A percentile compares a stretch with the other conserved stretches of the same genome.
phyloP scores from a whole-genome alignment of 371 early-diverging fungal genomes.

The Conidiobolus incongruus region DNA sequence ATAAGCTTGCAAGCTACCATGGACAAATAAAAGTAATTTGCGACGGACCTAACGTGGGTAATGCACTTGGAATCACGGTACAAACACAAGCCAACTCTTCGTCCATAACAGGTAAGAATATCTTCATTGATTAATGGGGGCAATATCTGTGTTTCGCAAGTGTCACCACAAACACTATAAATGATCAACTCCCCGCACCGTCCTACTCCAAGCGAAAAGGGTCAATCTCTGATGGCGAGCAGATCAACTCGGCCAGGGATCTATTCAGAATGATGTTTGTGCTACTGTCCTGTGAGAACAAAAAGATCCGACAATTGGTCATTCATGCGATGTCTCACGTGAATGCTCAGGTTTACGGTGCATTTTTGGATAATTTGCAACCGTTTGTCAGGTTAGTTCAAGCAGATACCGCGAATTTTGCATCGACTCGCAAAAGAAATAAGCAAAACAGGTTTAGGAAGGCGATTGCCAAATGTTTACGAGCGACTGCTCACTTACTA shows the following conservation, averaged over 20 bases:
- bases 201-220: conserved; percentile 18
- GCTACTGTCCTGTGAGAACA: conserved; percentile 43
- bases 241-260: conserved; percentile 28
- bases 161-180: conserved; percentile 22
- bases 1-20: too few species aligned
- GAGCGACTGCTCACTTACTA: conserved; percentile 40
- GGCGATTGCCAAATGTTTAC: neutral
- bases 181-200: conserved; percentile 7
- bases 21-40: too few species aligned
- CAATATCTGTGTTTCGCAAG: conserved; percentile 45
- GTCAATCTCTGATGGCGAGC: conserved; percentile 16
- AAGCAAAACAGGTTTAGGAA: conserved; percentile 12
- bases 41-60: too few species aligned
- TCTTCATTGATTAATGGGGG: conserved; percentile 44
- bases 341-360: conserved; percentile 36
- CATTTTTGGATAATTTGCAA: conserved; percentile 40
- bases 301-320: conserved; percentile 41
- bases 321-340: conserved; percentile 45
- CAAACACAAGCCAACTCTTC: too few species aligned
- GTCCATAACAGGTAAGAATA: too few species aligned
- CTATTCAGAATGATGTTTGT: conserved; percentile 32
- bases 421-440: too few species aligned
- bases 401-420: conserved; percentile 36
- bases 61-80: too few species aligned
- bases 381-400: conserved; percentile 27